Evolutionary conservation across 768 basidiomycete genomes (phyloP), one percentile per base, ranked within the genome.

Genomic region (Auriscalpium orientale): DNA sequence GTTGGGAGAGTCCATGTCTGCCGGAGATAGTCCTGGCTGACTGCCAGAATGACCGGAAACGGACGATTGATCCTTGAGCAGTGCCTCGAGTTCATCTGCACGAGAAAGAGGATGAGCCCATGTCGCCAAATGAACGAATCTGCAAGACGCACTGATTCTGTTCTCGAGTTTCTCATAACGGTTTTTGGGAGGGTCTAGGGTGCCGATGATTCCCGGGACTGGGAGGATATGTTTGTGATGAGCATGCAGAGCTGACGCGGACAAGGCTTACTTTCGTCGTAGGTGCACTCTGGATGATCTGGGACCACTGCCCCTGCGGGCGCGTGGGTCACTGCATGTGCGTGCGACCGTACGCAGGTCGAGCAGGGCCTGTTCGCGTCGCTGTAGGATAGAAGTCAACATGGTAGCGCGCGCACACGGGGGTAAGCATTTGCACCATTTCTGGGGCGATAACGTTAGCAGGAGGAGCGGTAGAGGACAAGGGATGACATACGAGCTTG

Each of bases 361-460:
- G 87, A 83, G 64, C 88, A 89, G 5, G 88, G 88, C 44, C 83
- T 73, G 65, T 85, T 83, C 8, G 87, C 85, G 62, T 90, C 88
- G 66, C 87, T 89, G 58, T 55, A 28, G 40, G 36, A 10, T 36
- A 1, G 15, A 13, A 46, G 46, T 44, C 36, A 33, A 47, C n/a
- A 20, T 22, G 12, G 46, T 21, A 5, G 11, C 20, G 51, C 8
- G 12, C n/a, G 16, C 34, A 35, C 16, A 43, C 8, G 35, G 13
- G 22, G 53, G 20, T 33, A 3, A 40, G n/a, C 13, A 40, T 18
- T 44, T 53, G 52, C 50, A 67, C 66, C 66, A 67, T 66, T 67
- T 67, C 66, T 67, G 43, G 47, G 21, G 28, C 36, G 52, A 21
- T 56, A 56, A 58, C 49, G 44, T 34, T 34, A 35, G 34, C 54